Base-by-base conservation (phyloP, 140 eudicot genomes). In the Oenanthe javanica region DNA sequence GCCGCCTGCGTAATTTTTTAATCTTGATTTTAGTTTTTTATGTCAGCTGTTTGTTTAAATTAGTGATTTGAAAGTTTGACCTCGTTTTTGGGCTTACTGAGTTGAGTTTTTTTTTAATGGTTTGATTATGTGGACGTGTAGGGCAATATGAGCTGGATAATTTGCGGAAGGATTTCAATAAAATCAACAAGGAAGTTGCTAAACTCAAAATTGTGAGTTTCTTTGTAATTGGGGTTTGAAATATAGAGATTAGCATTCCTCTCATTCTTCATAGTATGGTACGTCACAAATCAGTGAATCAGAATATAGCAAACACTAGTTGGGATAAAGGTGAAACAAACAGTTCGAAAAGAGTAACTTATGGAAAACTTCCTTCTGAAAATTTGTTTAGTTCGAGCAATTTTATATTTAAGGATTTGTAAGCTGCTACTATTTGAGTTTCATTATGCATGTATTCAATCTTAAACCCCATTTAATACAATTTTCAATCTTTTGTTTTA, bases 101-200 rank as follows among this genome's bases (percentile, higher is more conserved):
- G 14, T 1, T 9, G 47, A 11, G 72, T 31, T 13, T 69, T 36
- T 57, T 40, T 12, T 9, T n/a, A 18, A n/a, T 61, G 2, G 27
- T 10, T 74, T 40, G 18, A 5, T 80, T 36, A 49, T 80, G 40
- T 54, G 7, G 21, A 49, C 79, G 50, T 78, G 76, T 75, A 93
- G 97, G 93, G 55, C 97, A 87, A 80, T 91, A 83, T 64, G 97
- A 91, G 97, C 85, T 91, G 43, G 98, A 93, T 45, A 86, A 84
- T 57, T 81, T 89, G 84, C 81, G 90, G 31, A 91, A 88, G 50
- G 92, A 91, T 72, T 83, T 86, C 36, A 93, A 93, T 75, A 86
- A 61, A 83, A 86, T 89, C 19, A 89, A 88, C 87, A 93, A 93
- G 84, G 88, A 88, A 73, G 83, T 92, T 49, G 93, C 93, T 38